phyloP scores from a whole-genome alignment of 2,329 filamentous ascomycete genomes.

The Dactylellina sp. region DNA sequence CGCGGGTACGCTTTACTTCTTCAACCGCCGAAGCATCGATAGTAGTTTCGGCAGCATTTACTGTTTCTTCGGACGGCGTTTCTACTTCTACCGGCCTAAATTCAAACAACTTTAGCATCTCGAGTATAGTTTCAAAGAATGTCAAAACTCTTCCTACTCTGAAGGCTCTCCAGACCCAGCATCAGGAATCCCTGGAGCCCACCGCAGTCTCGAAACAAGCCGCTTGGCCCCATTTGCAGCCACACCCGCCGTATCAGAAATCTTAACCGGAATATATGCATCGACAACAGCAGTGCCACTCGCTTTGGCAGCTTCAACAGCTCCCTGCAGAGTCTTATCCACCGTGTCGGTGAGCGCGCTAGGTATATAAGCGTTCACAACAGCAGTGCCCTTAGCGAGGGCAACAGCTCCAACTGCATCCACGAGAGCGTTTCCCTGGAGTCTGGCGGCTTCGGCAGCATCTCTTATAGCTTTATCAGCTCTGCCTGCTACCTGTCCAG shows the following conservation, averaged over 20 bases:
- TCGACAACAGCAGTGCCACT: constrained; percentile 3
- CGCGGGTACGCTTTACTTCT: background rate
- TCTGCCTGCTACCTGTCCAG: background rate
- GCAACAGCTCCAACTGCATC: background rate
- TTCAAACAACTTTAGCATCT: background rate
- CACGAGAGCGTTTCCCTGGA: constrained; percentile 2
- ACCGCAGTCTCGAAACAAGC: background rate
- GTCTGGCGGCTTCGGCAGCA: background rate
- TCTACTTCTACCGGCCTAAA: background rate
- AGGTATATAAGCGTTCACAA: constrained; percentile 7
- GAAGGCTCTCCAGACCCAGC: background rate
- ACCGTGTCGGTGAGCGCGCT: background rate
- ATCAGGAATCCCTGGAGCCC: constrained; percentile 20
- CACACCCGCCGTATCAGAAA: background rate
- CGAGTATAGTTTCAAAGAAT: background rate
- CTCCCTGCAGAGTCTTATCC: constrained; percentile 5
- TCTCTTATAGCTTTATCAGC: constrained; percentile 1
- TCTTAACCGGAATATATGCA: constrained; percentile 10
- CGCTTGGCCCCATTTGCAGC: constrained; percentile 8
- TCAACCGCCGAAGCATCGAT: background rate
- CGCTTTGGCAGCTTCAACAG: constrained; percentile 6
- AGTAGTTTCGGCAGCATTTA: background rate
- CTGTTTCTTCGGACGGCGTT: background rate
- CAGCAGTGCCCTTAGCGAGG: background rate
- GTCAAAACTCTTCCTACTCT: background rate